Conservation (phyloP, 2,329 filamentous ascomycete species). For the Cladosporium halotolerans region DNA sequence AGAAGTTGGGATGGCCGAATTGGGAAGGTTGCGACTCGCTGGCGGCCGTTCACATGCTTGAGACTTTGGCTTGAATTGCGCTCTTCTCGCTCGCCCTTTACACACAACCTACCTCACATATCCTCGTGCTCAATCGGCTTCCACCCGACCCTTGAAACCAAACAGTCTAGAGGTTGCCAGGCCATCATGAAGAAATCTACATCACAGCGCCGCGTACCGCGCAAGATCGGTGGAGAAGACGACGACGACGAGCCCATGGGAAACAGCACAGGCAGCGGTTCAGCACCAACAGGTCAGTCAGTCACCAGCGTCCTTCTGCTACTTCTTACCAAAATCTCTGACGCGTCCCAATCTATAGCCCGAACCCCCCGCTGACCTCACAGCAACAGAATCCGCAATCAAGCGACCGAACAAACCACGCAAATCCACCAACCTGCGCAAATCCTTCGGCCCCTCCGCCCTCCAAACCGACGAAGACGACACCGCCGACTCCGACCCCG, state of each 20-base stretch:
- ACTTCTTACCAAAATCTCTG: conserved; percentile 14
- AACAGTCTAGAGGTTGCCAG: background rate
- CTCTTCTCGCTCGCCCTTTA: background rate
- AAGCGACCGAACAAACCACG: conserved; percentile 51
- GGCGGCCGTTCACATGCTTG: background rate
- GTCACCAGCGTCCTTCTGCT: background rate
- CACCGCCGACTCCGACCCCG: conserved; percentile 34
- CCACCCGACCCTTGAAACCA: background rate
- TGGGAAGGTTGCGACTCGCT: conserved; percentile 10
- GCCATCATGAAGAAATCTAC: conserved; percentile 53
- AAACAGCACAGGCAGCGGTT: conserved; percentile 15
- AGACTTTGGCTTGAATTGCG: background rate
- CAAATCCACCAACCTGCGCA: conserved; percentile 67
- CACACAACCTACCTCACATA: no score
- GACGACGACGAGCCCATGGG: conserved; percentile 43
- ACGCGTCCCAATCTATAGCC: conserved; percentile 12
- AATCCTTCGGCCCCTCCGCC: conserved; percentile 46
- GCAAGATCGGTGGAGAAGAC: conserved; percentile 70
- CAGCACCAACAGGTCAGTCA: conserved; percentile 22
- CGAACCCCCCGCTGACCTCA: conserved; percentile 32
- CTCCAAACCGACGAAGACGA: conserved; percentile 47
- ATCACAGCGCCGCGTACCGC: conserved; percentile 58
- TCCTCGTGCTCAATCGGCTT: no score
- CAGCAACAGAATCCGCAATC: conserved; percentile 44
- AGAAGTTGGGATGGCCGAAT: conserved; percentile 1